phyloP scores from a whole-genome alignment of 129 eudicot genomes.

The Lonicera japonica region DNA sequence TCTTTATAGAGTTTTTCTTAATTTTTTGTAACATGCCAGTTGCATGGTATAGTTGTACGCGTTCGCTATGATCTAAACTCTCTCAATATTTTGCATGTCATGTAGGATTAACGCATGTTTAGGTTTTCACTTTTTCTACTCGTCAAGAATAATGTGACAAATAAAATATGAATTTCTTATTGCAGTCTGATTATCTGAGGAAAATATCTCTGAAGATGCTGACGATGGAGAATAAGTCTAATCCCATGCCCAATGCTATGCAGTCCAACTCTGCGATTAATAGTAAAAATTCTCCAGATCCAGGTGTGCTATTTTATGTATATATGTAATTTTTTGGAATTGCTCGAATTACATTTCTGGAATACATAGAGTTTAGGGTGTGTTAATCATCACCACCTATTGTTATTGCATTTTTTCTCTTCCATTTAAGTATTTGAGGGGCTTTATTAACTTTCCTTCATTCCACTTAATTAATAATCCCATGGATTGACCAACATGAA shows the following conservation, averaged over 20 bases:
- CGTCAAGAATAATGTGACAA: constrained; percentile 6
- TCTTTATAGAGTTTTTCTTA: background rate
- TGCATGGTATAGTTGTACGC: background rate
- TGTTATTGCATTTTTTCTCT: too few species aligned
- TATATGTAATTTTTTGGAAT: background rate
- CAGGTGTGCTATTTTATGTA: constrained; percentile 30
- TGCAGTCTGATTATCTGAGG: constrained; percentile 79
- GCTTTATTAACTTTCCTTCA: too few species aligned
- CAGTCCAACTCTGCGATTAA: constrained; percentile 42
- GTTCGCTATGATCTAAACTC: background rate
- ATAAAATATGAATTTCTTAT: background rate
- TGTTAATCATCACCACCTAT: too few species aligned
- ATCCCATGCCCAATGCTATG: constrained; percentile 46
- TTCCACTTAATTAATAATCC: too few species aligned
- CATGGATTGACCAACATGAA: too few species aligned
- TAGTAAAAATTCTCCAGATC: constrained; percentile 47
- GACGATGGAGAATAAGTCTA: constrained; percentile 69
- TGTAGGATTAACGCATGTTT: background rate
- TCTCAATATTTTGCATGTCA: too few species aligned
- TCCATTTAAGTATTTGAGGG: too few species aligned
- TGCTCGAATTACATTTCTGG: background rate
- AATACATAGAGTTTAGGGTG: too few species aligned
- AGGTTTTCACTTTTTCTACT: background rate
- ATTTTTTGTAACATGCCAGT: background rate
- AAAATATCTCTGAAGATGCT: constrained; percentile 76